Percentiles rank a stretch among this genome's conserved stretches.
Conservation (phyloP, 129 eudicot species). For the Arctium lappa region DNA sequence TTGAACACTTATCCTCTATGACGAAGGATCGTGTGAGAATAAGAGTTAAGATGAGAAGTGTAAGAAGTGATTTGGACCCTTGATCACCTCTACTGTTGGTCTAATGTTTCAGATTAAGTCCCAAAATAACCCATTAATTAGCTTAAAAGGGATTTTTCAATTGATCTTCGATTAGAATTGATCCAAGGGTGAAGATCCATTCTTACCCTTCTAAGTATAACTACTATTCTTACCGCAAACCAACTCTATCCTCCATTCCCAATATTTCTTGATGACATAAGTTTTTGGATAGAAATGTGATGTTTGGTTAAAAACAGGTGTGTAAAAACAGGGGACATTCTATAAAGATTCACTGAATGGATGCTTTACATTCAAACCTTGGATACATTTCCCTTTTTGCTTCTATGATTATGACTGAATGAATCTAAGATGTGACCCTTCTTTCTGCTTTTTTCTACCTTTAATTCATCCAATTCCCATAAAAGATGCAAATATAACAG, state of each 20-base stretch:
- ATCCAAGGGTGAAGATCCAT: too few species aligned
- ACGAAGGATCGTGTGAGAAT: too few species aligned
- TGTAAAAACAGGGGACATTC: neutral
- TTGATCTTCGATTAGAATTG: too few species aligned
- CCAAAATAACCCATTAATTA: too few species aligned
- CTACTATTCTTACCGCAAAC: too few species aligned
- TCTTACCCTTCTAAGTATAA: too few species aligned
- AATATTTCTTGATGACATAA: neutral
- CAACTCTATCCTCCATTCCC: neutral
- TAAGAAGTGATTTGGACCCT: too few species aligned
- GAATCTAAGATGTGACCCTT: constrained; percentile 27
- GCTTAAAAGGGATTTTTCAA: too few species aligned
- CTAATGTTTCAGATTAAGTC: too few species aligned
- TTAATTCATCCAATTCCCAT: constrained; percentile 38
- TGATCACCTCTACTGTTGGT: too few species aligned
- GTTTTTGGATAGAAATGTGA: neutral
- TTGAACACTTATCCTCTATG: neutral
- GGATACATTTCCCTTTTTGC: constrained; percentile 49
- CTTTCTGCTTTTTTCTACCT: constrained; percentile 34
- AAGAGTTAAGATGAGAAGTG: too few species aligned
- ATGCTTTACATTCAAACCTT: constrained; percentile 63
- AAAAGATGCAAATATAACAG: constrained; percentile 21
- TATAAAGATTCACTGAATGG: neutral
- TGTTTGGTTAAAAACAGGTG: neutral
- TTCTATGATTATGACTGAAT: constrained; percentile 53